These are phyloP conservation scores for Paramecium tetraurelia DNA, from an alignment of 73 alveolate genomes.

Conservation along the genomic window DNA sequence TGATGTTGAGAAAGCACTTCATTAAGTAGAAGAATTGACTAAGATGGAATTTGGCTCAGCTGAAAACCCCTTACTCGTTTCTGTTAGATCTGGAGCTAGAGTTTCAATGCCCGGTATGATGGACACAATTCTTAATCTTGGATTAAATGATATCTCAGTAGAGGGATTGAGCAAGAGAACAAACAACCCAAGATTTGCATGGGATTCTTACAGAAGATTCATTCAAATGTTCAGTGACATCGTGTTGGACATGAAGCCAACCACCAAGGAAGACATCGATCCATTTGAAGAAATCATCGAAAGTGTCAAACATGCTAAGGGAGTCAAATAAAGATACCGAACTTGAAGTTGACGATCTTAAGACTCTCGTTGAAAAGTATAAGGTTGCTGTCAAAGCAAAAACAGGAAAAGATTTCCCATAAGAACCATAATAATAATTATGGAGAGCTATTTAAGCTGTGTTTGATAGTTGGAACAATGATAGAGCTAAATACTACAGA, in stretches of 20 bases:
- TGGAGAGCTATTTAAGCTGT: slow-evolving; percentile 74
- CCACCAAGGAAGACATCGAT: slow-evolving; percentile 48
- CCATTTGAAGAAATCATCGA: slow-evolving; percentile 74
- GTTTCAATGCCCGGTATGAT: slow-evolving; percentile 88
- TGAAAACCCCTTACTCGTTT: slow-evolving; percentile 71
- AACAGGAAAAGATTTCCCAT: slow-evolving; percentile 58
- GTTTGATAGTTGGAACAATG: slow-evolving; percentile 69
- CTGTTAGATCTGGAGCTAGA: slow-evolving; percentile 80
- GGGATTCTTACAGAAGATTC: slow-evolving; percentile 77
- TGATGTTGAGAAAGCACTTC: slow-evolving; percentile 42
- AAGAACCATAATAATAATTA: slow-evolving; percentile 67
- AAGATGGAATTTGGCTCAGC: slow-evolving; percentile 74
- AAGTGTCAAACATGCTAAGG: slow-evolving; percentile 65
- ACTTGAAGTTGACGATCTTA: slow-evolving; percentile 67
- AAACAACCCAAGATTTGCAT: slow-evolving; percentile 71
- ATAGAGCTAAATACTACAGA: slow-evolving; percentile 75
- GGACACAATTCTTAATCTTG: slow-evolving; percentile 81
- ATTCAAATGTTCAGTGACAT: slow-evolving; percentile 79
- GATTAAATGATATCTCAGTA: slow-evolving; percentile 72
- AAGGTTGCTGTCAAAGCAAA: not conserved
- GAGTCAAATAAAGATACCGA: slow-evolving; percentile 72
- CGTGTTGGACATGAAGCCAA: slow-evolving; percentile 65
- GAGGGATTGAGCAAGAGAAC: slow-evolving; percentile 62
- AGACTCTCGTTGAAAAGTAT: slow-evolving; percentile 52
- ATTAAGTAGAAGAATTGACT: slow-evolving; percentile 51